Conservation (phyloP, 2,329 filamentous ascomycete species). For the Drechslerella dactyloides region DNA sequence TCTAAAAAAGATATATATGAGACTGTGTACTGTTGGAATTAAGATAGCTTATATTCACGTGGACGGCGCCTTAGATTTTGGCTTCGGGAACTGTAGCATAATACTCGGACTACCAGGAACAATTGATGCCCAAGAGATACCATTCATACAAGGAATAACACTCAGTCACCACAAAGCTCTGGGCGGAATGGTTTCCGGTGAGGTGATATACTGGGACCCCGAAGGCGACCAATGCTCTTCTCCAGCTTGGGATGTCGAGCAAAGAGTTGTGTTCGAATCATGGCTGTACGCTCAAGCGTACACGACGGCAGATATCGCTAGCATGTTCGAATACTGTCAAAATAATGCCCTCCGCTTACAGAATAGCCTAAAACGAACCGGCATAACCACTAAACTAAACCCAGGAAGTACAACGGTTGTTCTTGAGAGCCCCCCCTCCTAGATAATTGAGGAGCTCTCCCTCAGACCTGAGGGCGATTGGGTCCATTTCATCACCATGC, state of each 20-base stretch:
- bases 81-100: slow-evolving; percentile 6
- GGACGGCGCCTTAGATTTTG: slow-evolving; percentile 13
- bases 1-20: neutral
- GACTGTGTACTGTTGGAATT: neutral
- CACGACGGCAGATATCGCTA: neutral
- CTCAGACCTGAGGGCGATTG: slow-evolving; percentile 1
- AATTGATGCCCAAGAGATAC: neutral
- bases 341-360: neutral
- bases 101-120: neutral
- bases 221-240: neutral
- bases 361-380: neutral
- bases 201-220: slow-evolving; percentile 1
- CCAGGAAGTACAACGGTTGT: neutral
- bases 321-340: neutral
- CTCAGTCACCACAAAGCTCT: slow-evolving; percentile 4
- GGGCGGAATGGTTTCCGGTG: slow-evolving; percentile 3
- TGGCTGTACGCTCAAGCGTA: neutral
- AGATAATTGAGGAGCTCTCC: neutral
- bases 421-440: neutral
- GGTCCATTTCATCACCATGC: slow-evolving; percentile 2
- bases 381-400: neutral
- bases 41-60: slow-evolving; percentile 1
- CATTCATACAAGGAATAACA: neutral
- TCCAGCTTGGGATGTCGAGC: neutral
- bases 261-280: neutral